Evolutionary conservation across 176 grass and related monocot genomes (phyloP), one percentile per base, ranked within the genome.

Genomic region (Zea luxurians): DNA sequence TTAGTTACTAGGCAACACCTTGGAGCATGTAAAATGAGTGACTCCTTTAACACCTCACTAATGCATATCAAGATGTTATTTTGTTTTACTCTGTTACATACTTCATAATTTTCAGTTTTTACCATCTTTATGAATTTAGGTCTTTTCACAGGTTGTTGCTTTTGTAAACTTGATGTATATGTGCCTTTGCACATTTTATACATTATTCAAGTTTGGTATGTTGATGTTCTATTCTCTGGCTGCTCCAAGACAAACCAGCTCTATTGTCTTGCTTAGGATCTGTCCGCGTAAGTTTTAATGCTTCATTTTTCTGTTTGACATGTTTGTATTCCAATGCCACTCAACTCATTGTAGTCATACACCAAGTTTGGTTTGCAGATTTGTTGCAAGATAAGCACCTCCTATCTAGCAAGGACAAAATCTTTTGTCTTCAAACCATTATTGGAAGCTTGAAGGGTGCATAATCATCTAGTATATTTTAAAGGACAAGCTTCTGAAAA

Each of bases 121-220:
- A 10, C 13, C 27, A n/a, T 80, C 45, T 63, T 79, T 68, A 68
- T 45, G 64, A 63, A 17, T 6, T 47, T 67, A 15, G 16, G 13
- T 69, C 84, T 88, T 11, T 84, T 62, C 73, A 48, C 85, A 97
- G 94, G 88, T 97, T 84, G 94, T 80, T 83, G 91, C 91, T 72
- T 94, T 97, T 82, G 76, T 94, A 46, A 91, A 91, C 50, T 88
- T 97, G 79, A 85, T 97, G 89, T 97, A 97, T 83, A 97, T 97
- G 94, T 97, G 91, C 68, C 78, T 97, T 74, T 97, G 94, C 87
- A 97, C 94, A 49, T 97, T 93, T 74, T 97, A 97, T 88, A 93
- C 94, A 20, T 78, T 97, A 73, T 94, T 97, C 86, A 83, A 97
- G 70, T 92, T 97, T 84, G 94, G 94, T 76, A 97, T 97, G 94